These are phyloP conservation scores for Grosmannia clavigera DNA, from an alignment of 2,329 filamentous ascomycete genomes.

Conservation along the genomic window DNA sequence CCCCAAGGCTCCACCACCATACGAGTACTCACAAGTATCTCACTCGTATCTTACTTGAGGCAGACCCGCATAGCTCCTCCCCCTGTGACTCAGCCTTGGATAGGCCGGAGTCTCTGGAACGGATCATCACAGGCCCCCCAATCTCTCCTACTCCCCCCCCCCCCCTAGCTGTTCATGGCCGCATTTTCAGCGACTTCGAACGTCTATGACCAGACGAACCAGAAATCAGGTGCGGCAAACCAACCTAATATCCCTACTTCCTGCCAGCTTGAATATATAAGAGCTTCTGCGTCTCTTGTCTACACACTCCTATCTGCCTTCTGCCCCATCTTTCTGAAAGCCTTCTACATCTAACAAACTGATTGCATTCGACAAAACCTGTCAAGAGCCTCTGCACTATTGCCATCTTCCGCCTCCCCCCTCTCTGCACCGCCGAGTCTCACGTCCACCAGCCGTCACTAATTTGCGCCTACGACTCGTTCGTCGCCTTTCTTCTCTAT, in stretches of 20 bases:
- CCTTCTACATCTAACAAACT: not conserved
- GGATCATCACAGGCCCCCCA: not conserved
- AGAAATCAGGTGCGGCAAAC: conserved; percentile 6
- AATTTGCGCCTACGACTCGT: not conserved
- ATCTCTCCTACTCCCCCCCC: not conserved
- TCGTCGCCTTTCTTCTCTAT: not conserved
- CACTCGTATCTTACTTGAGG: no score
- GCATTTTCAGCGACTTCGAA: conserved; percentile 4
- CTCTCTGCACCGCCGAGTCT: not conserved
- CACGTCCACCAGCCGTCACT: not conserved
- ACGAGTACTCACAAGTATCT: not conserved
- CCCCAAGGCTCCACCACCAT: not conserved
- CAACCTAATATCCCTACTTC: not conserved
- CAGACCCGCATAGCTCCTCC: no score
- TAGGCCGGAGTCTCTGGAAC: not conserved
- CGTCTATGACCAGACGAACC: conserved; percentile 7
- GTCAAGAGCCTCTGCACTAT: not conserved
- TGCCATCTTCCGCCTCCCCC: not conserved
- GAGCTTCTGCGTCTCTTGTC: not conserved
- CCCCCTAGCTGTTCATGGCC: conserved; percentile 3
- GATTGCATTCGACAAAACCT: not conserved
- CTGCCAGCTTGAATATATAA: not conserved
- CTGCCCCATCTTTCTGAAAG: not conserved
- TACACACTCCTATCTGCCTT: not conserved
- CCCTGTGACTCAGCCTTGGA: conserved; percentile 9